Conservation (phyloP, 1,284 basidiomycete species). For the Vanrija pseudolonga region DNA sequence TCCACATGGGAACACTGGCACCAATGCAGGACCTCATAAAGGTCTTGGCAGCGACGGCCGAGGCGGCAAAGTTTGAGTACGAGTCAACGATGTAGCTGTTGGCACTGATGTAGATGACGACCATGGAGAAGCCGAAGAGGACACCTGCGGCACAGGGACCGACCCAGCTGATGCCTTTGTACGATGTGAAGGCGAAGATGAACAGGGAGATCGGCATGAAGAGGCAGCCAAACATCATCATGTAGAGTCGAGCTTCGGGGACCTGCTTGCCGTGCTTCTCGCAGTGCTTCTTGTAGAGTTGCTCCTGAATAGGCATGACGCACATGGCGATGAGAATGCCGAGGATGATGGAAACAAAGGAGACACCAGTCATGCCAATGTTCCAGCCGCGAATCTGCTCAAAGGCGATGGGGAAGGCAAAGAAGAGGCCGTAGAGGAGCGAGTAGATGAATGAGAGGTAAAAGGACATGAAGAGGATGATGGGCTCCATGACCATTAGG, state of each 20-base stretch:
- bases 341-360: slow-evolving; percentile 43
- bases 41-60: slow-evolving; percentile 54
- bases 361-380: slow-evolving; percentile 42
- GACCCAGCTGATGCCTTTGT: slow-evolving; percentile 36
- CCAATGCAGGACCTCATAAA: slow-evolving; percentile 52
- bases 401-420: slow-evolving; percentile 46
- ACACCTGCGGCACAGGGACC: slow-evolving; percentile 32
- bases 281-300: slow-evolving; percentile 30
- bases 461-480: slow-evolving; percentile 51
- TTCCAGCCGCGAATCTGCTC: slow-evolving; percentile 46
- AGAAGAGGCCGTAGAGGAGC: slow-evolving; percentile 45
- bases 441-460: slow-evolving; percentile 53
- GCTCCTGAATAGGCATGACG: slow-evolving; percentile 38
- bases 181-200: slow-evolving; percentile 45
- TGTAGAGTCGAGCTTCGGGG: slow-evolving; percentile 36
- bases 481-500: slow-evolving; percentile 49
- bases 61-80: slow-evolving; percentile 38
- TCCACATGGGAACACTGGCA: slow-evolving; percentile 41
- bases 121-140: slow-evolving; percentile 38
- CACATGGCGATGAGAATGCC: slow-evolving; percentile 36
- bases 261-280: slow-evolving; percentile 16
- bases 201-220: slow-evolving; percentile 49
- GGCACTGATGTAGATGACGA: slow-evolving; percentile 44
- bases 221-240: slow-evolving; percentile 38
- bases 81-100: slow-evolving; percentile 44